Percentiles rank a stretch among this genome's conserved stretches.
Conservation (phyloP, 306 rosid genomes). For the Sicyos baderoa region DNA sequence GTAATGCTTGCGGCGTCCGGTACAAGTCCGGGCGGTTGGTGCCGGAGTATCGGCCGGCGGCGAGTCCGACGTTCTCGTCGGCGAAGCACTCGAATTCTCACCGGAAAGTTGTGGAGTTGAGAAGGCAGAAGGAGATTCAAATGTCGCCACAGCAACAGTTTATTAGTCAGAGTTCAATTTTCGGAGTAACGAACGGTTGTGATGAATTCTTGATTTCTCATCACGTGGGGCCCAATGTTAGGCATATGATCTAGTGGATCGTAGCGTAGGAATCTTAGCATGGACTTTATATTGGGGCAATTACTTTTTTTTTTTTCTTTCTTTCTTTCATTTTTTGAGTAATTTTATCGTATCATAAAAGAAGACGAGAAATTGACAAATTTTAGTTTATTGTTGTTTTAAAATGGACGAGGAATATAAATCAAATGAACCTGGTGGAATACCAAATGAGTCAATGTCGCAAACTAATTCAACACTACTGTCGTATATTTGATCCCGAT, state of each 20-base stretch:
- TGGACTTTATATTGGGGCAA: slow-evolving; percentile 16
- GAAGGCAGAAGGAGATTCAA: slow-evolving; percentile 54
- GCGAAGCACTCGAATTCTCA: slow-evolving; percentile 65
- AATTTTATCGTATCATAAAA: slow-evolving; percentile 3
- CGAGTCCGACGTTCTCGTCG: slow-evolving; percentile 56
- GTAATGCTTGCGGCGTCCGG: slow-evolving; percentile 27
- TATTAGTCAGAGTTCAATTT: slow-evolving; percentile 40
- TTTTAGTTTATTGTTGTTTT: background rate
- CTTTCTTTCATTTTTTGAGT: background rate
- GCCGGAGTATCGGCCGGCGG: slow-evolving; percentile 61
- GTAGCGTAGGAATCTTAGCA: slow-evolving; percentile 37
- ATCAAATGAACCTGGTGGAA: background rate
- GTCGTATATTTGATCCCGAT: too few species aligned
- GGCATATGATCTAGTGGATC: slow-evolving; percentile 52
- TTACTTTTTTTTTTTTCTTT: background rate
- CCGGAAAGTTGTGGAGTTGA: slow-evolving; percentile 57
- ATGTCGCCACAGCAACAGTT: slow-evolving; percentile 31
- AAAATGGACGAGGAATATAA: background rate
- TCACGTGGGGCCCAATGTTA: slow-evolving; percentile 50
- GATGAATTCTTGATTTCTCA: slow-evolving; percentile 52
- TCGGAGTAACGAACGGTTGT: slow-evolving; percentile 55
- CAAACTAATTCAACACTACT: too few species aligned
- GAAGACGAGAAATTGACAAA: background rate
- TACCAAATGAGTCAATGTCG: too few species aligned
- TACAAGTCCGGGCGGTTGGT: slow-evolving; percentile 59